Conservation (phyloP, 257 asterid genomes). For the Verbena officinalis region DNA sequence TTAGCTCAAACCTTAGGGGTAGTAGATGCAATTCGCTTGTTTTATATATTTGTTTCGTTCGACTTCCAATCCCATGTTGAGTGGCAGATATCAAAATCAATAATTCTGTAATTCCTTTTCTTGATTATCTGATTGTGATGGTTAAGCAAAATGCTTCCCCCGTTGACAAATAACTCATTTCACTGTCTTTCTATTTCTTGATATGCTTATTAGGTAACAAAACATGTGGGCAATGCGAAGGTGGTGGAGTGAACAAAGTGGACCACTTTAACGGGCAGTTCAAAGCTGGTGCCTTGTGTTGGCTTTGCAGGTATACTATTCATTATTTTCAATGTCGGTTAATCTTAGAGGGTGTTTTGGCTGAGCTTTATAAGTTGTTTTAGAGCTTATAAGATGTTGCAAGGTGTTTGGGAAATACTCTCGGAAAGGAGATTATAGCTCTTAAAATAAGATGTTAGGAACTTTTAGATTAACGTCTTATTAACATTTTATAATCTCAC, state of each 20-base stretch:
- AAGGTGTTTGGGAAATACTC: too few relatives aligned
- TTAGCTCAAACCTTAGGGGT: too few relatives aligned
- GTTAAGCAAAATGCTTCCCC: background rate
- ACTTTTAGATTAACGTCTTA: too few relatives aligned
- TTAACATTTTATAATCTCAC: too few relatives aligned
- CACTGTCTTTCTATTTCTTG: conserved; percentile 5
- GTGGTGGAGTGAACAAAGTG: conserved; percentile 63
- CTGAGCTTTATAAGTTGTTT: too few relatives aligned
- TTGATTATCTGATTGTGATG: background rate
- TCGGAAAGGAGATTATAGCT: too few relatives aligned
- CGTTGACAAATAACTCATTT: background rate
- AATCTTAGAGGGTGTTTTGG: too few relatives aligned
- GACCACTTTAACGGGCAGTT: conserved; percentile 92
- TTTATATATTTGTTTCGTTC: background rate
- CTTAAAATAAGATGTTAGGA: too few relatives aligned
- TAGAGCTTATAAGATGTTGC: too few relatives aligned
- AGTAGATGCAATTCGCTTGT: too few relatives aligned
- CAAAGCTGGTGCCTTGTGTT: conserved; percentile 85
- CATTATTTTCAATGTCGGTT: background rate
- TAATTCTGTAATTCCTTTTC: background rate
- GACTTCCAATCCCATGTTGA: background rate
- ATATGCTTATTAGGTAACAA: conserved; percentile 48
- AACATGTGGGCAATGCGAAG: conserved; percentile 71
- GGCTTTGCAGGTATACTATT: conserved; percentile 84
- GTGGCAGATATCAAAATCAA: background rate